phyloP scores from a whole-genome alignment of 192 early-diverging fungal species.

The Coemansia sp. region DNA sequence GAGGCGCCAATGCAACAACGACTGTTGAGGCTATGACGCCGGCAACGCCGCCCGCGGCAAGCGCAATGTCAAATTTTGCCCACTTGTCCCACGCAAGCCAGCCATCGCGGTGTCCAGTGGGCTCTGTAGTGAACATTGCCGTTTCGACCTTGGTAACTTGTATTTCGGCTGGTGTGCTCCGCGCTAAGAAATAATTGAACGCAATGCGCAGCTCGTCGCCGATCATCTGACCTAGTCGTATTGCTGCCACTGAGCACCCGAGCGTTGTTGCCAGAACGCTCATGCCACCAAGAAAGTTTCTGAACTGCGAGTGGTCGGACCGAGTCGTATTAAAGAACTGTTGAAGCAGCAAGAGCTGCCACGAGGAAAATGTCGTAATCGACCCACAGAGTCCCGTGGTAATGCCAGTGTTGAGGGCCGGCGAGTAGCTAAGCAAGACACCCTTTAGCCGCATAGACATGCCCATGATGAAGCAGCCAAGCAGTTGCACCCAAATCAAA shows the following conservation, averaged over 20 bases:
- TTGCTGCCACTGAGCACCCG: conserved; percentile 30
- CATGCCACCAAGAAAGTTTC: conserved; percentile 48
- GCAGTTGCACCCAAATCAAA: conserved; percentile 63
- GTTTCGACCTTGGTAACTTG: conserved; percentile 23
- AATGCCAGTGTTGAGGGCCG: conserved; percentile 57
- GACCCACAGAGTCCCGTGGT: conserved; percentile 77
- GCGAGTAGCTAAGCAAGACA: conserved; percentile 37
- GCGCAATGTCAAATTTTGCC: conserved; percentile 13
- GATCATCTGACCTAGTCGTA: conserved; percentile 32
- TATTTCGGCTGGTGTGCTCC: background rate
- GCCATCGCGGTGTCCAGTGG: conserved; percentile 8
- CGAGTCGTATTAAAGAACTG: conserved; percentile 41
- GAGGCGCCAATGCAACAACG: conserved; percentile 25
- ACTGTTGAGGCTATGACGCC: conserved; percentile 10
- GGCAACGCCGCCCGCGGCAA: conserved; percentile 11
- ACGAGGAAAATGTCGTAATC: conserved; percentile 80
- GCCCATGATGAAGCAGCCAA: conserved; percentile 61
- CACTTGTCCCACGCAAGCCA: conserved; percentile 42
- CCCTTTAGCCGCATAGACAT: conserved; percentile 22
- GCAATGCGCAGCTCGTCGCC: conserved; percentile 25
- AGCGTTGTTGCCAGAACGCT: conserved; percentile 34
- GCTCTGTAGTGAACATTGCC: conserved; percentile 4
- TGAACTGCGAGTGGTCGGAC: conserved; percentile 22
- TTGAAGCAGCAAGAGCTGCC: conserved; percentile 61
- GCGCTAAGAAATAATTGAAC: background rate